Evolutionary conservation across 768 basidiomycete genomes (phyloP).

Genomic region (Pisolithus albus): DNA sequence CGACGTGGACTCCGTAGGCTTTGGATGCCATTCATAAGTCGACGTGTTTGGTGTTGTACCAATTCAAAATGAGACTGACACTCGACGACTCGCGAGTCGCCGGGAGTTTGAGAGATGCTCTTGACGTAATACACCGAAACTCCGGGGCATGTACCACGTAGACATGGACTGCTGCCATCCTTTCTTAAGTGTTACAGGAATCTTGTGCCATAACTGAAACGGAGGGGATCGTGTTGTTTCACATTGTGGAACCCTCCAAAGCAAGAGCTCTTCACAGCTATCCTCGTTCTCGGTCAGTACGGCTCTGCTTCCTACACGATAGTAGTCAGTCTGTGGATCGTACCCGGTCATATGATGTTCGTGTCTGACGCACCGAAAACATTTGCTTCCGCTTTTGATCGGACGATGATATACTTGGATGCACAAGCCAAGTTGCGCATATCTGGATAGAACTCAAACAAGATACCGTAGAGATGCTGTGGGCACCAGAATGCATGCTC

Average conservation of each 20-base stretch:
- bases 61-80: no score
- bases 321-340: no score
- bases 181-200: conserved; percentile 18
- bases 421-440: conserved; percentile 41
- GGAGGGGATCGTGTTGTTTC: no score
- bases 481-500: no score
- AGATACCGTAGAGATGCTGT: conserved; percentile 46
- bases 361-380: conserved; percentile 33
- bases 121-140: conserved; percentile 3
- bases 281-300: no score
- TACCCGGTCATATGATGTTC: background rate
- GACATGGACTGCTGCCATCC: conserved; percentile 29
- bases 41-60: background rate
- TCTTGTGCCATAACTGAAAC: conserved; percentile 20
- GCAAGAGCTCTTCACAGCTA: no score
- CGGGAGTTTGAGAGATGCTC: conserved; percentile 23
- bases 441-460: conserved; percentile 29
- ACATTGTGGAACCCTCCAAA: no score
- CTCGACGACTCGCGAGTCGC: no score
- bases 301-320: no score
- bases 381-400: conserved; percentile 39
- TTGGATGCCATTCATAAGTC: background rate
- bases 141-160: conserved; percentile 36
- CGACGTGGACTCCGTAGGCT: conserved; percentile 15
- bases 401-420: conserved; percentile 46